phyloP scores from a whole-genome alignment of 2,329 filamentous ascomycete species.

The Penicillium sp. region DNA sequence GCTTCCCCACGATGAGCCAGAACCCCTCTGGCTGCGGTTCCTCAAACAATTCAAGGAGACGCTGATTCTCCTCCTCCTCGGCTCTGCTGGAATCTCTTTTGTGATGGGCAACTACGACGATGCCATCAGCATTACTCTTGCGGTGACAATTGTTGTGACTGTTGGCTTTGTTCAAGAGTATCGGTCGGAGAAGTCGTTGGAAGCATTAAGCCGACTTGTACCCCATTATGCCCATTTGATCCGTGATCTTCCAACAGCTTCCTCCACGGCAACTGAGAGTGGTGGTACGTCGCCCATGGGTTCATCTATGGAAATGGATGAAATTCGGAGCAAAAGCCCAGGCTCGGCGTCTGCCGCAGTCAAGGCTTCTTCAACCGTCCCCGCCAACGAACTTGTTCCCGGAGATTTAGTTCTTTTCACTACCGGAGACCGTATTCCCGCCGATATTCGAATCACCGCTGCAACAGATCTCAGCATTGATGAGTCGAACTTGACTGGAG shows the following conservation, averaged over 20 bases:
- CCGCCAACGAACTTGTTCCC: conserved; percentile 82
- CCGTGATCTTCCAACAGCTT: conserved; percentile 51
- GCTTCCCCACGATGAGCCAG: conserved; percentile 87
- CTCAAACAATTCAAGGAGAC: conserved; percentile 96
- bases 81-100: conserved; percentile 83
- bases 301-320: conserved; percentile 48
- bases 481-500: conserved; percentile 93
- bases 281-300: conserved; percentile 19
- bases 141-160: conserved; percentile 93
- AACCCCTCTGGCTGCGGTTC: conserved; percentile 93
- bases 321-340: conserved; percentile 46
- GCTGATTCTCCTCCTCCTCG: conserved; percentile 85
- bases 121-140: conserved; percentile 90
- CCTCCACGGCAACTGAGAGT: conserved; percentile 21
- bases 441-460: conserved; percentile 90
- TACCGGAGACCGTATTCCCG: conserved; percentile 93
- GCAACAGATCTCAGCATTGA: conserved; percentile 90
- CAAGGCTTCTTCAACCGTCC: conserved; percentile 79
- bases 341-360: conserved; percentile 63
- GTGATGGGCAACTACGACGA: conserved; percentile 93
- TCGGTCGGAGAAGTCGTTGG: conserved; percentile 92
- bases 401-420: conserved; percentile 93
- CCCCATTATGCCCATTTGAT: conserved; percentile 97
- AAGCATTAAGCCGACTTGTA: conserved; percentile 88
- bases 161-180: conserved; percentile 98